Evolutionary conservation across 306 rosid species (phyloP).

Genomic region (Cicer judaicum): DNA sequence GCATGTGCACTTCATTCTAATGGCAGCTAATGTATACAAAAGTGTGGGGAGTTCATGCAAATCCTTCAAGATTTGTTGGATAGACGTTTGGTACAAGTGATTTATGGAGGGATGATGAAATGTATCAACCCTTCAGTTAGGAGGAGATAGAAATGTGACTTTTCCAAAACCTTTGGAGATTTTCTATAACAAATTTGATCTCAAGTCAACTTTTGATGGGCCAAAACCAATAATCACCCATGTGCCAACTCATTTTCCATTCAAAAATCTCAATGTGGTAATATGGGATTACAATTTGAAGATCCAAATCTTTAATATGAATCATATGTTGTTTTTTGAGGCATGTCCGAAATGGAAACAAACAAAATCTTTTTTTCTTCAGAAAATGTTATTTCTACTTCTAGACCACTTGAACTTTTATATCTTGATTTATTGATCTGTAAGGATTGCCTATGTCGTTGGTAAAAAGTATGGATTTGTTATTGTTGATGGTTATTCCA

Average conservation of each 20-base stretch:
- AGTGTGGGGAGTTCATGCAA: neutral
- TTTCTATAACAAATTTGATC: neutral
- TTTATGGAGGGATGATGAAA: too few species aligned
- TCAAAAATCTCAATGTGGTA: neutral
- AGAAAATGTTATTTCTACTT: too few species aligned
- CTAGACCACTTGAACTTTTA: too few species aligned
- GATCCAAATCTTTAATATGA: neutral
- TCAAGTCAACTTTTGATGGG: neutral
- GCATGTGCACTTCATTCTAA: neutral
- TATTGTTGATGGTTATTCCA: too few species aligned
- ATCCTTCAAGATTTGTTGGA: neutral
- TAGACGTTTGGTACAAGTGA: neutral
- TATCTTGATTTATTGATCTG: too few species aligned
- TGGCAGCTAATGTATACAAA: neutral
- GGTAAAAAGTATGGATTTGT: too few species aligned
- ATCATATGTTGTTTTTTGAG: too few species aligned
- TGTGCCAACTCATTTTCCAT: neutral
- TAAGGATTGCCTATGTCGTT: too few species aligned
- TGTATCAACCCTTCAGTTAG: neutral
- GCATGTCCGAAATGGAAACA: too few species aligned
- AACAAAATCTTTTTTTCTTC: too few species aligned
- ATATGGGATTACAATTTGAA: neutral
- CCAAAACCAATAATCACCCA: neutral
- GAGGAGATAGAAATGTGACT: neutral
- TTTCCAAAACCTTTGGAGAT: neutral